phyloP scores from a whole-genome alignment of 2,329 filamentous ascomycete genomes.

The Neofusicoccum ribis region DNA sequence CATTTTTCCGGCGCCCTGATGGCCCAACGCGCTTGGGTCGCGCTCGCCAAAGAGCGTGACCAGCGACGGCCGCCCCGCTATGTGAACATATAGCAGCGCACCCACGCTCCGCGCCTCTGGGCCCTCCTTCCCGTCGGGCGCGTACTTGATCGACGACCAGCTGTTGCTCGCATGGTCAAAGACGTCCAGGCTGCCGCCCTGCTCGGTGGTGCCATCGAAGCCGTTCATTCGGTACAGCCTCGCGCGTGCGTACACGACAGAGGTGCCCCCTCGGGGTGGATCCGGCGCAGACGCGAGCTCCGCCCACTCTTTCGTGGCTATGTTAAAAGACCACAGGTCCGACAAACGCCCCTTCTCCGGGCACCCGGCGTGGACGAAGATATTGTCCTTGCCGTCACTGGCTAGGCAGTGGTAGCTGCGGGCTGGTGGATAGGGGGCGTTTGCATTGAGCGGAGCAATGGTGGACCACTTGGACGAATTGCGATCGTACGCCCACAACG shows the following conservation, averaged over 20 bases:
- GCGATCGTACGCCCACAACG: conserved; percentile 75
- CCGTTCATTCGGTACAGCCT: conserved; percentile 79
- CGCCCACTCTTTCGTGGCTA: conserved; percentile 65
- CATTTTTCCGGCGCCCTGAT: conserved; percentile 60
- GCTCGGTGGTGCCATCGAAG: conserved; percentile 68
- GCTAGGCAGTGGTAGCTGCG: conserved; percentile 72
- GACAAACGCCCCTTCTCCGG: conserved; percentile 61
- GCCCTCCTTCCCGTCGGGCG: conserved; percentile 46
- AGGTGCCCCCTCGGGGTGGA: conserved; percentile 65
- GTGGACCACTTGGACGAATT: conserved; percentile 63
- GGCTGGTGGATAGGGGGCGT: conserved; percentile 57
- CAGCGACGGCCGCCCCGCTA: conserved; percentile 40
- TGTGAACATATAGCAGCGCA: conserved; percentile 43
- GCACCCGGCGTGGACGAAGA: conserved; percentile 78
- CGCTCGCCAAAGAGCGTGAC: conserved; percentile 57
- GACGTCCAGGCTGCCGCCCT: conserved; percentile 72
- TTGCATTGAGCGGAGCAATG: conserved; percentile 56
- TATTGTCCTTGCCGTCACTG: conserved; percentile 65
- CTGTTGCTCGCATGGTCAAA: conserved; percentile 41
- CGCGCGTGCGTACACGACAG: conserved; percentile 63
- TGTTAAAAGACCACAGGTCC: conserved; percentile 78
- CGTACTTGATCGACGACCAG: conserved; percentile 44
- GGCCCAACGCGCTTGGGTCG: conserved; percentile 54
- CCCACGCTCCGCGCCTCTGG: conserved; percentile 54
- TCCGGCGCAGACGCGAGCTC: conserved; percentile 67